Evolutionary conservation across 177 flowering plant species (phyloP).

Genomic region (Vitis hybrid): DNA sequence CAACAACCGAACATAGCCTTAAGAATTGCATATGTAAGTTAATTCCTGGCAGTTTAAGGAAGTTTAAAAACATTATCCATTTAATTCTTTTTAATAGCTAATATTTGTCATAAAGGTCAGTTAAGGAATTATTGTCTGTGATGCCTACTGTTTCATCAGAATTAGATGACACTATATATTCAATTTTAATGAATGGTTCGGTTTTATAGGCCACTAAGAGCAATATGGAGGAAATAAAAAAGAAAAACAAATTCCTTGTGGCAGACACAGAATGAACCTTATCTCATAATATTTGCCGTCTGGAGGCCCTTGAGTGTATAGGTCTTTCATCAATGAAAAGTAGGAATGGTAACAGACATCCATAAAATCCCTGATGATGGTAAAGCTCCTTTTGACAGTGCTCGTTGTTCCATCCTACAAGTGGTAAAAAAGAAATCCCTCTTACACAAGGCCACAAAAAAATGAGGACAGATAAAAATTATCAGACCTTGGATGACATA

Average conservation of each 20-base stretch:
- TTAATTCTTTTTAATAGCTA: too few species aligned
- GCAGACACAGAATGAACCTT: conserved; percentile 41
- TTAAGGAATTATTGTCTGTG: background rate
- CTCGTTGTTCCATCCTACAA: conserved; percentile 88
- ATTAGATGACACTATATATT: background rate
- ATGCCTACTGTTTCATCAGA: background rate
- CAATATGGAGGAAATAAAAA: background rate
- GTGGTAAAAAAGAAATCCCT: background rate
- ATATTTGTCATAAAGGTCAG: background rate
- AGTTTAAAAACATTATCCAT: too few species aligned
- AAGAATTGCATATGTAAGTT: too few species aligned
- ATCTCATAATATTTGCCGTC: conserved; percentile 69
- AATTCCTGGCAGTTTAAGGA: too few species aligned
- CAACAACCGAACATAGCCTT: too few species aligned
- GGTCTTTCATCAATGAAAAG: conserved; percentile 78
- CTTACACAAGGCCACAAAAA: background rate
- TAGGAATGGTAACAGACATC: conserved; percentile 83
- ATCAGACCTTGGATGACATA: conserved; percentile 26
- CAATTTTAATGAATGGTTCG: too few species aligned
- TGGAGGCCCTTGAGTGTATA: conserved; percentile 43
- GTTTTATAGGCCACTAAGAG: background rate
- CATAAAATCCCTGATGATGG: conserved; percentile 67
- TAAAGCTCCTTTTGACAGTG: conserved; percentile 59
- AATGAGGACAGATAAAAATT: background rate
- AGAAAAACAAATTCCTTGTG: background rate